These are phyloP conservation scores for Pisolithus tinctorius DNA, from an alignment of 768 basidiomycete species.

Conservation along the genomic window DNA sequence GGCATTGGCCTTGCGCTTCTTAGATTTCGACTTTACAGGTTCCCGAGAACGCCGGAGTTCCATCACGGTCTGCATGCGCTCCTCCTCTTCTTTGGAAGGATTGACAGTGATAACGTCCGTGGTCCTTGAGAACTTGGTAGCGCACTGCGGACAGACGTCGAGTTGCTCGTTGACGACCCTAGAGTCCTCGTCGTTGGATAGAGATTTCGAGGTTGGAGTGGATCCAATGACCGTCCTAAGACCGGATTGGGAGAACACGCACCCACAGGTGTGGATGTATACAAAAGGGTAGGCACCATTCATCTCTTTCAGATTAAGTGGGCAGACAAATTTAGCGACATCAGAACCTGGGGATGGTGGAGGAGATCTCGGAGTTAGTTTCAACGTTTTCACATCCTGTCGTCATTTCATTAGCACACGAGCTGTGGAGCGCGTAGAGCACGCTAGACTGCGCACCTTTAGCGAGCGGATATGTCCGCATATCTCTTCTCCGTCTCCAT, in stretches of 20 bases:
- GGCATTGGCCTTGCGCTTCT: constrained; percentile 56
- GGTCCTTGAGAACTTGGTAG: constrained; percentile 52
- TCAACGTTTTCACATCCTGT: constrained; percentile 83
- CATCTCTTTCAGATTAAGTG: constrained; percentile 91
- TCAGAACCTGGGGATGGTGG: constrained; percentile 35
- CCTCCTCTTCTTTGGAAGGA: constrained; percentile 60
- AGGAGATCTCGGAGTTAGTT: constrained; percentile 68
- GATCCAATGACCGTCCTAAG: constrained; percentile 49
- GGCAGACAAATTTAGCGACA: constrained; percentile 76
- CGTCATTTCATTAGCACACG: background rate
- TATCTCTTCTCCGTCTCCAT: constrained; percentile 88
- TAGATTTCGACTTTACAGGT: constrained; percentile 43
- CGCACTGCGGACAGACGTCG: constrained; percentile 74
- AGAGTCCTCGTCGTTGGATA: constrained; percentile 21
- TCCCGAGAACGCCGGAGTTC: constrained; percentile 49
- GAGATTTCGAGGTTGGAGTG: constrained; percentile 20
- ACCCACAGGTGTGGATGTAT: constrained; percentile 80
- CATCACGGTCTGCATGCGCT: constrained; percentile 50
- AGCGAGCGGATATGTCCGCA: constrained; percentile 88
- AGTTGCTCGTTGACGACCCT: constrained; percentile 28
- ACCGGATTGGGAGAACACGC: constrained; percentile 84
- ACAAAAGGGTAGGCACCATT: constrained; percentile 86
- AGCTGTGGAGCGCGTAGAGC: background rate
- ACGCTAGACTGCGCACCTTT: constrained; percentile 52
- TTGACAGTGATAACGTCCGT: constrained; percentile 62